Base-by-base conservation (phyloP, 306 rosid genomes). In the Prinsepia uniflora region DNA sequence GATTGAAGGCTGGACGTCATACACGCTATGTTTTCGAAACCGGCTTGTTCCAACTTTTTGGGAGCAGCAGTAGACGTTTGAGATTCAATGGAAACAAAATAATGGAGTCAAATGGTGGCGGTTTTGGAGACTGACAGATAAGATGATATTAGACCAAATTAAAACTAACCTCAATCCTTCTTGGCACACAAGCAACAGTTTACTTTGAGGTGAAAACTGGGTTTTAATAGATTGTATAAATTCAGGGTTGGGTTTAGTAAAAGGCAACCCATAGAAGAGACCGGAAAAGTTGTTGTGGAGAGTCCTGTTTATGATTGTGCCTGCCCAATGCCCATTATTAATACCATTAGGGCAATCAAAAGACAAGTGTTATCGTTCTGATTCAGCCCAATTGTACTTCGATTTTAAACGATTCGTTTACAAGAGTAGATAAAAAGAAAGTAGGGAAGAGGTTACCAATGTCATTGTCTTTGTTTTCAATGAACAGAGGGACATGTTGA, bases 201-300 rank as follows among this genome's bases (percentile, higher is more conserved):
- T 90, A 70, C 78, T 87, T 71, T 77, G 87, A 8, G 96, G 91
- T 0, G 86, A 19, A 81, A 94, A 71, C 79, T 87, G 82, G 76
- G 72, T 79, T 74, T 84, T 86, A n/a, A 94, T 87, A 68, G 95
- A 83, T 84, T 83, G 84, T 72, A 88, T 77, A 72, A 94, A 90
- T 9, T 84, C 92, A 66, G 97, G 87, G 74, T 90, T 94, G 46
- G 80, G 90, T 81, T 89, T 90, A 8, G 98, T 94, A 73, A 90
- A 94, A 57, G 88, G 82, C 79, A 90, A 61, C 64, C 98, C 98
- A 61, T 72, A 94, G 86, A 94, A 89, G 71, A 94, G 80, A 62
- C 98, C 98, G 6, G 97, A 74, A 79, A 94, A 94, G 50, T 94
- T 94, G 83, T 94, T 94, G 81, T 94, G 98, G 71, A 94, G 69